Base-by-base conservation (phyloP, 2,329 filamentous ascomycete genomes). In the Botrytis cinerea region DNA sequence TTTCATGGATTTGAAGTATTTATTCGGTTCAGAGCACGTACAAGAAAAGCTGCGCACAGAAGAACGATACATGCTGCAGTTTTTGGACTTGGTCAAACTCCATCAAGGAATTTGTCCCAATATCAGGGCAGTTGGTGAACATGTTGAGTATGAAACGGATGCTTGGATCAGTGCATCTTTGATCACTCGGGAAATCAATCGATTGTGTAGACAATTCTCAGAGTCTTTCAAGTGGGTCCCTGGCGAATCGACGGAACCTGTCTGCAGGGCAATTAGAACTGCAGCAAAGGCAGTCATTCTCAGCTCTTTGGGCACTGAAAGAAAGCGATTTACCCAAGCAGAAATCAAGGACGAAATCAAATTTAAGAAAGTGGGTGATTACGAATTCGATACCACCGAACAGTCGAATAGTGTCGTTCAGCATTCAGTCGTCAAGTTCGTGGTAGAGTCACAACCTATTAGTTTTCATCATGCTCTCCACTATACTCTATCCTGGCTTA, bases 21-120 rank as follows among this genome's bases (percentile, higher is more conserved):
- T 99, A 0, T 93, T 98, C 75, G 90, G 92, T 60, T 97, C 95
- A 0, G 90, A 93, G 45, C 93, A 97, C 81, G 94, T 98, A 3
- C 94, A 97, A 81, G 90, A 94, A 77, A 90, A 92, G 71, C 88
- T 98, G 75, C 90, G 96, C 57, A 90, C 87, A 4, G 94, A 98
- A 81, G 90, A 92, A 71, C 89, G 94, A 74, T 99, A 99, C 79
- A 87, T 98, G 72, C 86, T 97, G 81, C 97, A 99, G 80, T 99
- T 98, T 82, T 85, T 99, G 62, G 97, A 99, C 80, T 86, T 99
- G 25, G 94, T 97, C 76, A 98, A 98, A 82, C 87, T 99, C 63
- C 95, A 98, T 77, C 97, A 99, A 83, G 95, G 96, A 43, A 98
- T 99, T 73, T 98, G 95, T 78, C 96, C 96, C 1, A 99, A 98